Evolutionary conservation across 768 basidiomycete species (phyloP), one percentile per base, ranked within the genome.

Genomic region (Chalciporus piperatus): DNA sequence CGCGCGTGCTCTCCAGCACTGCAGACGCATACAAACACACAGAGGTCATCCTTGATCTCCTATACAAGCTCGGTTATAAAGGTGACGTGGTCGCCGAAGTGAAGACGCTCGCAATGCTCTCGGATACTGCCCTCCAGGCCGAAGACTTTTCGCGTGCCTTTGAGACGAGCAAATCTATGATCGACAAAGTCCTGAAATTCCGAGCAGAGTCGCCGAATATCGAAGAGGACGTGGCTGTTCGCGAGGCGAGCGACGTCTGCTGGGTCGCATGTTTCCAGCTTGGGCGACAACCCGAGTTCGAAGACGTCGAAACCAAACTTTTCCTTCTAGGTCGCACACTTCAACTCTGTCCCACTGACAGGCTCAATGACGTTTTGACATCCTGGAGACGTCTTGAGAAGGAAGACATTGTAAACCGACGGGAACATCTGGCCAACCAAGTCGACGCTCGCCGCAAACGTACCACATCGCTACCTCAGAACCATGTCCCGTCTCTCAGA

Each of bases 241-340:
- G 71, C 51, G 84, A 88, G 53, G 87, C 87, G 1, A 78, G 78
- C 42, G 87, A 92, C 57, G 86, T 94, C 32, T 91, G 88, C 57
- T 98, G 95, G 95, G 83, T 88, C 23, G 83, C 87, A 3, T 92
- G 90, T 64, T 92, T 86, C 71, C 87, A 91, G 68, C 80, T 98
- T 3, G 95, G 92, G 14, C 81, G 86, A 52, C 88, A 93, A 58
- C 75, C 82, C 7, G 91, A 89, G 60, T 94, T 86, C 61, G 62
- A 76, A 2, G 86, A 94, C 53, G 68, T 81, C 6, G 68, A 78
- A 11, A 81, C 83, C 58, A 89, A 87, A 62, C 74, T 92, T 53
- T 72, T 70, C 2, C 75, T 96, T 1, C 69, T 98, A 17, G 92
- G 92, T 2, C 80, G 83, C 45, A 90, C 94, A 3, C 73, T 98